Evolutionary conservation across 495 filamentous ascomycete genomes (phyloP), one percentile per base, ranked within the genome.

Genomic region (Friedmanniomyces endolithicus): DNA sequence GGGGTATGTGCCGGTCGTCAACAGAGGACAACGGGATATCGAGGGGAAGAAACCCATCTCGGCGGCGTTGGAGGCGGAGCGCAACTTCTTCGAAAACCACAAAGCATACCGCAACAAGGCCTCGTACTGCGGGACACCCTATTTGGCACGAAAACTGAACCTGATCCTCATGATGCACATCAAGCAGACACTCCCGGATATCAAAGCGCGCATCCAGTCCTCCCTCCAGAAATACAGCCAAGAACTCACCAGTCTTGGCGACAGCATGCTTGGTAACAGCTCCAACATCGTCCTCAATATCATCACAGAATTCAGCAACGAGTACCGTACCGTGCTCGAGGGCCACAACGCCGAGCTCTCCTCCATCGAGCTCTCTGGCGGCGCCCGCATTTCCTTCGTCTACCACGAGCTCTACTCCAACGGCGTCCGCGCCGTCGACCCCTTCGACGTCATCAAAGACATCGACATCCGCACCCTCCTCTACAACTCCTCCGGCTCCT

Each of bases 131-230:
- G 92, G 92, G 65, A 99, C 92, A 2, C 92, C 92, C 7, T 99
- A 97, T 63, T 75, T 99, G 29, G 92, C 92, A 6, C 81, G 92
- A 46, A 99, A 99, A 71, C 76, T 99, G 53, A 99, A 99, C 69
- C 75, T 98, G 69, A 97, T 99, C 70, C 79, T 99, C 56, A 97
- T 97, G 92, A 99, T 97, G 92, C 92, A 99, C 75, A 99, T 99
- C 75, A 99, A 99, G 71, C 92, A 99, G 74, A 99, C 92, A 7
- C 79, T 99, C 11, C 92, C 92, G 24, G 92, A 99, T 67, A 99
- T 99, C 75, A 99, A 97, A 70, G 85, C 83, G 17, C 85, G 94
- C 57, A 99, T 99, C 65, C 79, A 85, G 11, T 83, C 86, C 55
- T 94, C 89, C 33, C 79, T 99, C 47, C 86, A 90, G 64, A 97